A percentile compares a stretch with the other conserved stretches of the same genome.
These are phyloP conservation scores for Nidula microcarpa DNA, from an alignment of 768 basidiomycete genomes.

Conservation along the genomic window DNA sequence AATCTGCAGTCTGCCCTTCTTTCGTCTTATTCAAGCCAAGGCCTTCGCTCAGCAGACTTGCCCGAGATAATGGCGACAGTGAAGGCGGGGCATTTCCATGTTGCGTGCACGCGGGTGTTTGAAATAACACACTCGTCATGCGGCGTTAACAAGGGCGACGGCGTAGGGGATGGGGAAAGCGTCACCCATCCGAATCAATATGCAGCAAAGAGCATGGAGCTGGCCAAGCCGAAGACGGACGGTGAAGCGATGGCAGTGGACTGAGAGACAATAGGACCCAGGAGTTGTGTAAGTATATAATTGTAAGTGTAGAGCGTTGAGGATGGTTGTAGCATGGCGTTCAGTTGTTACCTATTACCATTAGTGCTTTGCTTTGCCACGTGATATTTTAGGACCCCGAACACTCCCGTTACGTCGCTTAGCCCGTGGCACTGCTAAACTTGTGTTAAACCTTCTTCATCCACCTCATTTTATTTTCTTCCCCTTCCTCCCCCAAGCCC, in stretches of 20 bases:
- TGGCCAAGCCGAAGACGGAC: slow-evolving; percentile 40
- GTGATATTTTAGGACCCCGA: too few species aligned
- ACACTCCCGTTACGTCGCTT: too few species aligned
- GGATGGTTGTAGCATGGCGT: too few species aligned
- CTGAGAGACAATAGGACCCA: background rate
- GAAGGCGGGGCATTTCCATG: slow-evolving; percentile 82
- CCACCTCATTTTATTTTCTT: background rate
- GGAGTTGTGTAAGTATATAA: background rate
- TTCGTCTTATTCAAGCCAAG: slow-evolving; percentile 59
- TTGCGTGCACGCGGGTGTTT: slow-evolving; percentile 96
- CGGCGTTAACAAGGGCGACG: slow-evolving; percentile 86
- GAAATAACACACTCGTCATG: slow-evolving; percentile 79
- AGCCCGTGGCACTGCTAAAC: too few species aligned
- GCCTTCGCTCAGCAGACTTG: slow-evolving; percentile 65
- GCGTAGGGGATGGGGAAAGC: slow-evolving; percentile 79
- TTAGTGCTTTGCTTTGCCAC: too few species aligned
- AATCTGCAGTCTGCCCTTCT: slow-evolving; percentile 79
- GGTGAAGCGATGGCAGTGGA: slow-evolving; percentile 45
- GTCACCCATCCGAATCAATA: slow-evolving; percentile 96
- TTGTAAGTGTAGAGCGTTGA: background rate
- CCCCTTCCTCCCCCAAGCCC: slow-evolving; percentile 3
- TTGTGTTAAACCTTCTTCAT: background rate
- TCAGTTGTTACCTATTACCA: too few species aligned
- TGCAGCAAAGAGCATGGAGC: slow-evolving; percentile 67
- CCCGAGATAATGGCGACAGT: slow-evolving; percentile 81